Evolutionary conservation across 768 basidiomycete species (phyloP), one percentile per base, ranked within the genome.

Genomic region (Megacollybia marginata): DNA sequence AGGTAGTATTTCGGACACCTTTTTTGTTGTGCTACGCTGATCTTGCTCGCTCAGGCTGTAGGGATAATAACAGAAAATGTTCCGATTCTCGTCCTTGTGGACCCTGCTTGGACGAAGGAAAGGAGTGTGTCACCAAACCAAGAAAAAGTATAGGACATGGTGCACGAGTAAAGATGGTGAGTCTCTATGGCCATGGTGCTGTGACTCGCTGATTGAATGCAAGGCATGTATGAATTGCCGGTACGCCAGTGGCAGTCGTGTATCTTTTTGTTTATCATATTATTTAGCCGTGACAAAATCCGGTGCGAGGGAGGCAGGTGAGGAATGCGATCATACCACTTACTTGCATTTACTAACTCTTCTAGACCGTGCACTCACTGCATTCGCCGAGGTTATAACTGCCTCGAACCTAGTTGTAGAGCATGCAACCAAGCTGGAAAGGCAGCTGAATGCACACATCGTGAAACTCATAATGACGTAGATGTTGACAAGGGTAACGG

Each of bases 271-370:
- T 28, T 28, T 28, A 28, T 6, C 23, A 28, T 28, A 28, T 6
- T 28, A 6, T 28, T 6, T 73, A 80, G 82, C 63, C 78, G 75
- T 33, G 76, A 81, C 61, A 83, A 83, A 61, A 73, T 79, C 51
- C 73, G 79, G 4, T 83, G 82, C 59, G 76, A 80, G 56, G 81
- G 81, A 13, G 63, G 69, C 51, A 72, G 78, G 80, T 80, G 60
- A 55, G 59, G 54, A 51, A 33, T 47, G 11, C 48, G 48, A 43
- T 49, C 45, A 10, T 42, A n/a, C n/a, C n/a, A n/a, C 33, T 15
- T 46, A 45, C 34, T 33, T 51, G 44, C 33, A 15, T 9, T 15
- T 47, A 33, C 45, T 46, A 50, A 52, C 44, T 50, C 49, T 48
- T 42, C 52, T 2, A 79, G 79, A 55, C 78, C 79, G 45, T 80